Evolutionary conservation across 2,329 filamentous ascomycete genomes (phyloP), one percentile per base, ranked within the genome.

Genomic region (Pezicula neosporulosa): DNA sequence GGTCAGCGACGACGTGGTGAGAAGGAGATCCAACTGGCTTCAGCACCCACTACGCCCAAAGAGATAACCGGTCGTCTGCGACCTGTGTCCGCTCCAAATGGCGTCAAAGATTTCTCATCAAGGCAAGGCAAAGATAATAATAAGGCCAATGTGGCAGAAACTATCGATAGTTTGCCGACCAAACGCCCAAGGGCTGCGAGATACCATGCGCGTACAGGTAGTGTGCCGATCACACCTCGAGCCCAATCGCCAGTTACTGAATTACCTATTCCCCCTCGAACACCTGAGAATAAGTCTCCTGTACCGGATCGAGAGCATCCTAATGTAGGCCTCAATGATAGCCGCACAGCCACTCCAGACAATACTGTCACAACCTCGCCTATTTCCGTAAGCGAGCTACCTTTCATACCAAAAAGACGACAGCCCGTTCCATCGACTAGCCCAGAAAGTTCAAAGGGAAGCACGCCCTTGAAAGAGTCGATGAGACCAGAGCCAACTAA

Each of bases 1-100:
- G 64, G 63, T n/a, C 63, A 62, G 45, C 54, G 60, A n/a, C 44
- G 55, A 16, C 52, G 55, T 52, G 53, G 54, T 48, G 56, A 53
- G 18, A 52, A 52, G 6, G 56, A 59, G 47, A 52, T 24, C n/a
- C 13, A 21, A 44, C n/a, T 16, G 5, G n/a, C 21, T 13, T 10
- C 27, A n/a, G n/a, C 5, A 16, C 21, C 12, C 13, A 16, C n/a
- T 12, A n/a, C 12, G 9, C 24, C 19, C 12, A 21, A 21, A 13
- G 27, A 4, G 12, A 30, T 21, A 33, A 10, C 42, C 7, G 24
- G 5, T 24, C 24, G 24, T 13, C 24, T 24, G n/a, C 19, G n/a
- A 13, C 42, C 27, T 30, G n/a, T 16, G 15, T 30, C 42, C 24
- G 15, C 27, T 24, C 16, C 42, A 16, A 28, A 10, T 10, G 9